Conservation (phyloP, 179 eudicot genomes). For the Heliamphora pulchella region DNA sequence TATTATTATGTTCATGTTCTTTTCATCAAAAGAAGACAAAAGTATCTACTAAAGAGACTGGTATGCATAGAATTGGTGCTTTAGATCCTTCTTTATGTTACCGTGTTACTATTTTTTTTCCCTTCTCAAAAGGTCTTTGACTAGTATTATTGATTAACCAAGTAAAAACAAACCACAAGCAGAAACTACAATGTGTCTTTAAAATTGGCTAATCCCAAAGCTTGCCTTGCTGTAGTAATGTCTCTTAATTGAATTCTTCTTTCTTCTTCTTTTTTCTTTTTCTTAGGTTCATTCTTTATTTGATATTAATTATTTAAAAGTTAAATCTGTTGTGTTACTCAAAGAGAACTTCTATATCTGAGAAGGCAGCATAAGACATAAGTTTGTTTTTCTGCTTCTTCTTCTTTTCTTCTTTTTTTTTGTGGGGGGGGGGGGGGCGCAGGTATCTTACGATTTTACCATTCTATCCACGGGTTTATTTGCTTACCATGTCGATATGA, state of each 20-base stretch:
- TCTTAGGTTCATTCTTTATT: background rate
- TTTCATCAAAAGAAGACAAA: conserved; percentile 37
- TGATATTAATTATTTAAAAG: background rate
- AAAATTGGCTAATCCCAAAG: background rate
- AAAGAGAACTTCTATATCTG: background rate
- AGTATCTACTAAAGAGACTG: conserved; percentile 47
- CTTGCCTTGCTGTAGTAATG: background rate
- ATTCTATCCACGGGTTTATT: background rate
- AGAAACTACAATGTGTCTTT: background rate
- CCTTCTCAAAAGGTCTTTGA: background rate
- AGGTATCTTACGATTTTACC: background rate
- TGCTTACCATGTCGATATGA: background rate
- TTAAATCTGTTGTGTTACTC: background rate
- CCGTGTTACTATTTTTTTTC: no score
- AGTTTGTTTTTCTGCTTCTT: background rate
- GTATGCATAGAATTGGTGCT: conserved; percentile 25
- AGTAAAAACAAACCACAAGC: background rate
- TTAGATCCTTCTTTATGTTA: background rate
- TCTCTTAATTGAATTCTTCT: background rate
- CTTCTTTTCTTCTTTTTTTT: no score
- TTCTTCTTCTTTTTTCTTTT: background rate
- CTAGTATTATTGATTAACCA: background rate
- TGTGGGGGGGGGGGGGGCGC: no score
- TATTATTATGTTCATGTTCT: conserved; percentile 46
- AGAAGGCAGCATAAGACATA: background rate